Evolutionary conservation across 176 grass and related monocot genomes (phyloP), one percentile per base, ranked within the genome.

Genomic region (Ensete ventricosum): DNA sequence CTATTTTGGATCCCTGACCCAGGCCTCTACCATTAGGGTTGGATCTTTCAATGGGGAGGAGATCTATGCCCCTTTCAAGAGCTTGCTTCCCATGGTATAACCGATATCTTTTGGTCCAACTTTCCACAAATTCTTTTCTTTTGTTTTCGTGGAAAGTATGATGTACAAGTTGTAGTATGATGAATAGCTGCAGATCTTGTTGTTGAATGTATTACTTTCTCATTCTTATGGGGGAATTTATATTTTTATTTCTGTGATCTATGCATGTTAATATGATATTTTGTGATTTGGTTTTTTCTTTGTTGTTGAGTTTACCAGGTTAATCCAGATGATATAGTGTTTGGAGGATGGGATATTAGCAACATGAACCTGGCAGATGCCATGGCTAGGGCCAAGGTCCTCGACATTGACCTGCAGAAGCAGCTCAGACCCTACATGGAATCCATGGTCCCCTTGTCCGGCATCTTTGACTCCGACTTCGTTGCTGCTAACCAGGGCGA

Each of bases 341-440:
- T 98, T 0, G 95, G 90, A 10, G 95, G 95, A 14, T 98, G 95
- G 95, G 95, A 98, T 76, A 98, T 98, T 66, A 98, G 90, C 82
- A 84, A 73, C 82, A 93, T 93, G 90, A 98, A 94, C 78, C 79
- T 98, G 78, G 95, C 95, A 6, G 95, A 98, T 83, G 66, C 95
- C 29, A 98, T 98, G 95, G 82, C 95, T 12, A 92, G 90, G 79
- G 95, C 90, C 78, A 98, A 89, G 84, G 95, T 98, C 17, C 54
- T 94, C 64, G 90, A 98, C 80, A 98, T 98, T 55, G 95, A 94
- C 80, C 84, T 98, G 50, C 95, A 98, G 88, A 98, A 98, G 82
- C 95, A 98, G 73, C 90, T 98, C 26, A 89, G 95, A 55, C 86
- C 90, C 3, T 98, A 93, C 82, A 98, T 98, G 95, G 95, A 98